A percentile compares a stretch with the other conserved stretches of the same genome.
Evolutionary conservation across 768 basidiomycete genomes (phyloP).

Genomic region (Russula virescens): DNA sequence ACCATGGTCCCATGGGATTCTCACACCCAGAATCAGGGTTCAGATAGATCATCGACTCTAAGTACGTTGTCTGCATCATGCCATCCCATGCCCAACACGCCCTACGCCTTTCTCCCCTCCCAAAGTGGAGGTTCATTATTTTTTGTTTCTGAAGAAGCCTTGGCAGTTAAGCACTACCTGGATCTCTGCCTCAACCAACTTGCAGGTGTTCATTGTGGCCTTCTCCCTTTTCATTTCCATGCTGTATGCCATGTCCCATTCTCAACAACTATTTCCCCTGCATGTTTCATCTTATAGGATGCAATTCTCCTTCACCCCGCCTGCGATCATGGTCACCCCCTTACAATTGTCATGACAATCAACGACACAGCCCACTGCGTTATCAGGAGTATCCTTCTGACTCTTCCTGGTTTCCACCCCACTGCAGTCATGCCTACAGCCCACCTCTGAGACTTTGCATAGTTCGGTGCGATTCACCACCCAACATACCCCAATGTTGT

Average conservation of each 20-base stretch:
- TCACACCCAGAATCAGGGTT: conserved; percentile 18
- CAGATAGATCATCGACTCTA: conserved; percentile 25
- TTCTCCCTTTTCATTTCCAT: conserved; percentile 24
- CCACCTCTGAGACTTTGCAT: conserved; percentile 15
- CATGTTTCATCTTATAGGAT: conserved; percentile 26
- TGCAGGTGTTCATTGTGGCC: conserved; percentile 24
- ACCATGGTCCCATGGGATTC: conserved; percentile 11
- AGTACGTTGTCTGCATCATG: conserved; percentile 27
- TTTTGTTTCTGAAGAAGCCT: conserved; percentile 22
- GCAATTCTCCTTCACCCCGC: conserved; percentile 23
- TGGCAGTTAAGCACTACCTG: conserved; percentile 25
- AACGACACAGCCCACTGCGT: conserved; percentile 15
- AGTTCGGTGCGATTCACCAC: conserved; percentile 10
- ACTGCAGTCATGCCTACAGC: conserved; percentile 15
- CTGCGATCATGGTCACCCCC: conserved; percentile 17
- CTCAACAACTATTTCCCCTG: conserved; percentile 23
- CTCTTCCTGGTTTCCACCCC: conserved; percentile 4
- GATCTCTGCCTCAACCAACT: conserved; percentile 21
- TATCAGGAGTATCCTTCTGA: conserved; percentile 16
- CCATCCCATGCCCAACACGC: conserved; percentile 19
- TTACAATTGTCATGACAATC: conserved; percentile 13
- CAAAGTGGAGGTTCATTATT: conserved; percentile 22
- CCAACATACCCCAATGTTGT: conserved; percentile 21
- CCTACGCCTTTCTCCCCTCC: conserved; percentile 18
- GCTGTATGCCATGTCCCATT: conserved; percentile 19